Conservation (phyloP, 169 alveolate genomes). For the Amoebophrya sp. region DNA sequence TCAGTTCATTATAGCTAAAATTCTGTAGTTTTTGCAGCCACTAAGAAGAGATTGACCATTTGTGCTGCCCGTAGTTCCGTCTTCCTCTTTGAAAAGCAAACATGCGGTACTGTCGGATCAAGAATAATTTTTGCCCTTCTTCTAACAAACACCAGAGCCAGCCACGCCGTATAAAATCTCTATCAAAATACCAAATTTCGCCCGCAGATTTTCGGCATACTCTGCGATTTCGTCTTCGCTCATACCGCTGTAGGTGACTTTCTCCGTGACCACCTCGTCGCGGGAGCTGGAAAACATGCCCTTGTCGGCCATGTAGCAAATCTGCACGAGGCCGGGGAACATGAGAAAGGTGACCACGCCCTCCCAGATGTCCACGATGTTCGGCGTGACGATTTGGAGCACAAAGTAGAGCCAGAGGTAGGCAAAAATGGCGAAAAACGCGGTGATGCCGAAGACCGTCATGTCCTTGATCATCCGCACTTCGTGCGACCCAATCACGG, state of each 20-base stretch:
- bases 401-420: constrained; percentile 34
- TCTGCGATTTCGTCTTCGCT: constrained; percentile 8
- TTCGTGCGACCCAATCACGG: not conserved
- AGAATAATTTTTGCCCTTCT: too few relatives aligned
- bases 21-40: too few relatives aligned
- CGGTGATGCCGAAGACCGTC: constrained; percentile 32
- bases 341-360: constrained; percentile 7
- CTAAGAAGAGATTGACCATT: too few relatives aligned
- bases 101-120: too few relatives aligned
- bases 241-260: not conserved
- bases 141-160: too few relatives aligned
- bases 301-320: not conserved
- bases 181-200: not conserved
- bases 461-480: constrained; percentile 29
- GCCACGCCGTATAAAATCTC: too few relatives aligned
- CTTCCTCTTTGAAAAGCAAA: too few relatives aligned
- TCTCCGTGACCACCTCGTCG: not conserved
- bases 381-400: constrained; percentile 30
- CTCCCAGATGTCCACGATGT: constrained; percentile 38
- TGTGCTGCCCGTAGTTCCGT: too few relatives aligned
- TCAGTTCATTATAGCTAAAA: too few relatives aligned
- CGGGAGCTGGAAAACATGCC: not conserved
- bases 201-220: not conserved
- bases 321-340: constrained; percentile 7
- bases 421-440: constrained; percentile 26